A percentile compares a stretch with the other conserved stretches of the same genome.
Conservation (phyloP, 768 basidiomycete genomes). For the Sporobolomyces roseus region DNA sequence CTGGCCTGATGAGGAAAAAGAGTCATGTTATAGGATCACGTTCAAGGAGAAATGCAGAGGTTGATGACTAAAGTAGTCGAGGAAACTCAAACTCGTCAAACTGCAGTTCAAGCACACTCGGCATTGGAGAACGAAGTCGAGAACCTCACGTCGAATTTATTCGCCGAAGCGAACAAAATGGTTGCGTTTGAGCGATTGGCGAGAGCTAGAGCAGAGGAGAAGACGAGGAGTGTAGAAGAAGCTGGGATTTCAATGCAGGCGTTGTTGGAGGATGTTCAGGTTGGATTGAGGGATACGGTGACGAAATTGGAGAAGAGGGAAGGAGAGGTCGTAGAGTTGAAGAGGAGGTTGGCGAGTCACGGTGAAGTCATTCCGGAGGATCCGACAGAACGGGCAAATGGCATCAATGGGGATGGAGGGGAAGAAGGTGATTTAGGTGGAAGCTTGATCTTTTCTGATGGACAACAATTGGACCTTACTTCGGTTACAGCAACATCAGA, state of each 20-base stretch:
- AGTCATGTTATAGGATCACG: slow-evolving; percentile 54
- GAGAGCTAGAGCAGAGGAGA: slow-evolving; percentile 52
- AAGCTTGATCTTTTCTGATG: slow-evolving; percentile 36
- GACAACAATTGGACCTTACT: slow-evolving; percentile 18
- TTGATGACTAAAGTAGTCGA: slow-evolving; percentile 94
- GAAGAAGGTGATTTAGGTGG: slow-evolving; percentile 24
- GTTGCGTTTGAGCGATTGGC: slow-evolving; percentile 83
- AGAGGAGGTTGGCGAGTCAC: slow-evolving; percentile 11
- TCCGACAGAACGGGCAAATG: background rate
- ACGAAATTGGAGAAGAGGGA: slow-evolving; percentile 38
- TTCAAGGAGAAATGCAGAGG: slow-evolving; percentile 83
- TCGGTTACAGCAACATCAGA: background rate
- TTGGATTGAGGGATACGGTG: slow-evolving; percentile 37
- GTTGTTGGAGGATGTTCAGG: slow-evolving; percentile 41
- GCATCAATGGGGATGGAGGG: background rate
- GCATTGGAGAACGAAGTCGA: slow-evolving; percentile 89
- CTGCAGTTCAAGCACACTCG: slow-evolving; percentile 74
- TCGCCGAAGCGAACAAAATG: slow-evolving; percentile 93
- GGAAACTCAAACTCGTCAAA: slow-evolving; percentile 83
- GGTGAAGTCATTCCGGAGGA: slow-evolving; percentile 32
- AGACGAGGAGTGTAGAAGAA: slow-evolving; percentile 42
- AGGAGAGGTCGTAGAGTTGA: slow-evolving; percentile 23
- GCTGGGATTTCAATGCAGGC: slow-evolving; percentile 38
- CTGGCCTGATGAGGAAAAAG: background rate
- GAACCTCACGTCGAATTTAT: slow-evolving; percentile 83